Conservation (phyloP, 1,284 basidiomycete genomes). For the Schizophyllum commune region DNA sequence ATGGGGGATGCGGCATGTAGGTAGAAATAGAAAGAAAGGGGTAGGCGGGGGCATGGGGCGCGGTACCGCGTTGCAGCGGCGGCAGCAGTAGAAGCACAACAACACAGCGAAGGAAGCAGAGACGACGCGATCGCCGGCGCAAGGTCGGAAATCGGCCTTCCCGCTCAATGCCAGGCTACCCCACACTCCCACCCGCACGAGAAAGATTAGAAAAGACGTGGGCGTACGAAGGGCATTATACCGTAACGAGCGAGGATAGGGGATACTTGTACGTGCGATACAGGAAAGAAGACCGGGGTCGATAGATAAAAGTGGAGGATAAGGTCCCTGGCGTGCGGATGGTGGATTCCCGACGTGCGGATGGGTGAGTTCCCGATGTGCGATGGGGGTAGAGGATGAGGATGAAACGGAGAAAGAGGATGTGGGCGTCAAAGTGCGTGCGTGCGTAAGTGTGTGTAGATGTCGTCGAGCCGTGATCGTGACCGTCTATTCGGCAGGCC, state of each 20-base stretch:
- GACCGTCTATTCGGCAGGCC: neutral
- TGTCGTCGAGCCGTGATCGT: neutral
- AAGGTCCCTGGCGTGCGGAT: neutral
- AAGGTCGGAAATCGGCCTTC: no score
- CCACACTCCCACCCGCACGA: neutral
- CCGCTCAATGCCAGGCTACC: no score
- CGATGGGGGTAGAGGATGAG: no score
- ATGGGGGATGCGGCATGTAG: neutral
- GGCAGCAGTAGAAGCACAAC: no score
- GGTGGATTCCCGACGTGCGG: neutral
- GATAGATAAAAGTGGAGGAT: neutral
- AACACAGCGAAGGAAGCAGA: neutral
- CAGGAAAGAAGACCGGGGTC: neutral
- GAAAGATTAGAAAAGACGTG: neutral
- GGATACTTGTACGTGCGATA: neutral
- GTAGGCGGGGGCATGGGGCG: no score
- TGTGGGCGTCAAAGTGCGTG: neutral
- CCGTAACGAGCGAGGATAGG: neutral
- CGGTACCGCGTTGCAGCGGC: no score
- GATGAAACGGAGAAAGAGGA: no score
- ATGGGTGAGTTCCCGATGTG: no score
- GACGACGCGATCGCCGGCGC: neutral
- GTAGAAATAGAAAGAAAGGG: no score
- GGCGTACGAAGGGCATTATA: neutral
- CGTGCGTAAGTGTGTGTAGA: neutral